Evolutionary conservation across 2,329 filamentous ascomycete species (phyloP).

Genomic region (Apiospora phragmitis): DNA sequence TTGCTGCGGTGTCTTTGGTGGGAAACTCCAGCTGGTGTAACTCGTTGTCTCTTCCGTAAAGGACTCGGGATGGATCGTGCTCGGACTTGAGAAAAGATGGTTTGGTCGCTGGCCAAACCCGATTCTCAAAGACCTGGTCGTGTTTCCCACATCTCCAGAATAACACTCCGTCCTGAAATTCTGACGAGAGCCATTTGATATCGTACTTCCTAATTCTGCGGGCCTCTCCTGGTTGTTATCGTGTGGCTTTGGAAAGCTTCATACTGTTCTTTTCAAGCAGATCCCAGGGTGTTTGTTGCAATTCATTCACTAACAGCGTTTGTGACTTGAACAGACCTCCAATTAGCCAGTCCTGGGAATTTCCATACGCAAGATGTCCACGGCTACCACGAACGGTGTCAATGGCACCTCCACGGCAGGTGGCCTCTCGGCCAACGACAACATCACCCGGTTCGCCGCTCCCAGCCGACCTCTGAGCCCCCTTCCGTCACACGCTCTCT

Average conservation of each 20-base stretch:
- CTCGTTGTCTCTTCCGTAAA: neutral
- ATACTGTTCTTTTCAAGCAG: neutral
- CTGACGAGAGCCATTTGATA: neutral
- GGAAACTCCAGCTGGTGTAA: neutral
- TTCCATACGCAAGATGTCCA: slow-evolving; percentile 51
- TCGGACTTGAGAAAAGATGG: neutral
- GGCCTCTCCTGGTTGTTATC: neutral
- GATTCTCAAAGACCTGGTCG: neutral
- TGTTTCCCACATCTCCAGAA: neutral
- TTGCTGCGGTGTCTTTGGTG: neutral
- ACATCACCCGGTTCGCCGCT: slow-evolving; percentile 94
- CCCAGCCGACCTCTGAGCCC: slow-evolving; percentile 92
- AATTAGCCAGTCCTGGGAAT: neutral
- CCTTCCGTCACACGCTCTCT: slow-evolving; percentile 83
- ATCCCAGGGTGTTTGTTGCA: neutral
- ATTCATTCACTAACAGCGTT: neutral
- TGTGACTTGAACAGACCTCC: neutral
- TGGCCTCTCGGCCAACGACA: slow-evolving; percentile 84
- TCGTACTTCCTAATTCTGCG: neutral
- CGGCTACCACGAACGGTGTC: slow-evolving; percentile 48
- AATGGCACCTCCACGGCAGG: slow-evolving; percentile 46
- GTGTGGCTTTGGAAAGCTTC: neutral
- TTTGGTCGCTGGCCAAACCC: neutral
- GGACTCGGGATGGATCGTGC: neutral
- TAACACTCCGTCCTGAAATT: neutral